These are phyloP conservation scores for Coemansia biformis DNA, from an alignment of 192 early-diverging fungal genomes.

Conservation along the genomic window DNA sequence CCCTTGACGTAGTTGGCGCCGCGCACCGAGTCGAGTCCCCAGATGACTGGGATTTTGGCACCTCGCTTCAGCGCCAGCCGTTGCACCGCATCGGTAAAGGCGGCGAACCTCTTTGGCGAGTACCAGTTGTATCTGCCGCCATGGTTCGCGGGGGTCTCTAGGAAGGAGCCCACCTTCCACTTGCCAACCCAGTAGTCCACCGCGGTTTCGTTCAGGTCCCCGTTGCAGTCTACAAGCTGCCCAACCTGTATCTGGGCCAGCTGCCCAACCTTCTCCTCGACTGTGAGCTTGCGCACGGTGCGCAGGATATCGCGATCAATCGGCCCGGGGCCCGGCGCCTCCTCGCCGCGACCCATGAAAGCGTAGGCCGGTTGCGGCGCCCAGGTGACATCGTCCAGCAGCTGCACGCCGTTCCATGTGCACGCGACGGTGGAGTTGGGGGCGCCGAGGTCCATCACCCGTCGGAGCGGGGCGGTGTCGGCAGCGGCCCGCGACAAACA, in stretches of 20 bases:
- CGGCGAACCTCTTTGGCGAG: slow-evolving; percentile 49
- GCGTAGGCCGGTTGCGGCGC: slow-evolving; percentile 11
- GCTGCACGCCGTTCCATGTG: slow-evolving; percentile 8
- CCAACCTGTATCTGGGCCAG: slow-evolving; percentile 60
- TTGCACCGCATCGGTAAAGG: too few species aligned
- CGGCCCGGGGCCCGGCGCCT: background rate
- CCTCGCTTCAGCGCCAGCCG: too few species aligned
- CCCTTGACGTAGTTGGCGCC: too few species aligned
- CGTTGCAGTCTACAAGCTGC: slow-evolving; percentile 51
- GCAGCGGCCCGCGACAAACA: too few species aligned
- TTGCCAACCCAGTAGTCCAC: slow-evolving; percentile 55
- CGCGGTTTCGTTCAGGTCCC: slow-evolving; percentile 49
- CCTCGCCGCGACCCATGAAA: background rate
- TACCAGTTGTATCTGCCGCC: slow-evolving; percentile 50
- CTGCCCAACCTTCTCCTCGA: slow-evolving; percentile 59
- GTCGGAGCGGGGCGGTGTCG: too few species aligned
- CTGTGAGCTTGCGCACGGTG: slow-evolving; percentile 44
- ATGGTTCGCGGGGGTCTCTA: slow-evolving; percentile 59
- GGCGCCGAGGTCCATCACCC: too few species aligned
- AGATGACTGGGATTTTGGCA: too few species aligned
- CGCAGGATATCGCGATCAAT: slow-evolving; percentile 52
- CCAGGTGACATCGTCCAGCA: slow-evolving; percentile 14
- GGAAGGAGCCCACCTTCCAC: slow-evolving; percentile 58
- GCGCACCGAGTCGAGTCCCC: too few species aligned
- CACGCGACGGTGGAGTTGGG: background rate